Conservation (phyloP, 108 stramenopile species). For the Chaetoceros muelleri region DNA sequence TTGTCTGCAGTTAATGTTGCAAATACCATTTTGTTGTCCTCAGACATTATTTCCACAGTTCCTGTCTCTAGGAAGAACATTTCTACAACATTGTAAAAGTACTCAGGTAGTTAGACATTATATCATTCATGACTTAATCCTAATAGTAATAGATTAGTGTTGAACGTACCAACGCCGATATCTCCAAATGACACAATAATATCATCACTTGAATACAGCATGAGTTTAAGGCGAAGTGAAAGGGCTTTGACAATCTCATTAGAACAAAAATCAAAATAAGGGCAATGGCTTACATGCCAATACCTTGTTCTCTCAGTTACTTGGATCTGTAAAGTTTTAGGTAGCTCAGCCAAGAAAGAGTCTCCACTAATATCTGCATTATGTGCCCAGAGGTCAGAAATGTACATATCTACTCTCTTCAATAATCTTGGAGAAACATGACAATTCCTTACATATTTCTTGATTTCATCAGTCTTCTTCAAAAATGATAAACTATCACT, state of each 20-base stretch:
- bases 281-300: slow-evolving; percentile 21
- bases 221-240: slow-evolving; percentile 19
- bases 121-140: too few relatives aligned
- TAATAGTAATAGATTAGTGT: too few relatives aligned
- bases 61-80: slow-evolving; percentile 49
- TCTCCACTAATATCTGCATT: slow-evolving; percentile 17
- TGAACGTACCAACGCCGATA: slow-evolving; percentile 16
- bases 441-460: slow-evolving; percentile 26
- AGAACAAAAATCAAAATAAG: slow-evolving; percentile 39
- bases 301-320: slow-evolving; percentile 12
- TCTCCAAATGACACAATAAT: slow-evolving; percentile 33
- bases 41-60: slow-evolving; percentile 27
- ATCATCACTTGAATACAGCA: slow-evolving; percentile 25
- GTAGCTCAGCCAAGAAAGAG: slow-evolving; percentile 21
- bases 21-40: slow-evolving; percentile 21
- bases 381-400: slow-evolving; percentile 30
- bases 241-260: slow-evolving; percentile 30
- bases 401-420: slow-evolving; percentile 31
- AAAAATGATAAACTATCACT: slow-evolving; percentile 19
- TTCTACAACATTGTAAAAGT: too few relatives aligned
- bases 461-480: slow-evolving; percentile 27
- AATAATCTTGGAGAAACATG: slow-evolving; percentile 18
- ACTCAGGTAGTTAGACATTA: too few relatives aligned
- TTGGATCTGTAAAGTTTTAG: slow-evolving; percentile 24
- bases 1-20: slow-evolving; percentile 34